Base-by-base conservation (phyloP, 257 asterid species). In the Petunia secreta region DNA sequence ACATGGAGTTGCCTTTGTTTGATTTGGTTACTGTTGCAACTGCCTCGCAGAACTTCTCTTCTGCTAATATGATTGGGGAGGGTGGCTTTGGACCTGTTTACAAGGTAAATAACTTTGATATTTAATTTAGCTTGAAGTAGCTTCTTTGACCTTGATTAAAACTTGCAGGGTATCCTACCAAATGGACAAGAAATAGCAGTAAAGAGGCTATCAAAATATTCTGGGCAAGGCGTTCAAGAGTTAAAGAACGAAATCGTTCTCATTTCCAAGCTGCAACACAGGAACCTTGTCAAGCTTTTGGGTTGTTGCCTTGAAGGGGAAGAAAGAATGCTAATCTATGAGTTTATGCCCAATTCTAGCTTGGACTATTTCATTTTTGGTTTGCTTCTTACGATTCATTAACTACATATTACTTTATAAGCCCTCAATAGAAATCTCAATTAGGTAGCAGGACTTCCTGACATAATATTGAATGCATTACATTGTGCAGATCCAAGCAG, bases 191-290 rank as follows among this genome's bases (percentile, higher is more conserved):
- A 82, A 48, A 57, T 82, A 37, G 85, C 79, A 25, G 85, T 82
- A 8, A 82, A 82, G 68, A 57, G 63, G 39, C 82, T 77, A 37
- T 77, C 79, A 1, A 69, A 39, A 16, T 41, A 68, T 41, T 82
- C 85, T 8, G 67, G 40, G 44, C 81, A 82, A 58, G 81, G 81
- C 34, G 6, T 39, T 58, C 52, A 82, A 34, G 84, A 81, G 60
- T 82, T 66, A 16, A 58, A 77, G 37, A 76, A 82, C 58, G 78
- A 76, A 69, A 64, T 76, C n/a, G 36, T 16, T 36, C 40, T 82
- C 68, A 81, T 81, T 81, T 55, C 84, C 38, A 81, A 81, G 50
- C 80, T 81, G 55, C 84, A 81, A 50, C 84, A 81, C 8, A 75
- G 84, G 1, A 73, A 81, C 76, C 83, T 81, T 15, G 80, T 81